Base-by-base conservation (phyloP, 768 basidiomycete genomes). In the Russula sp. region DNA sequence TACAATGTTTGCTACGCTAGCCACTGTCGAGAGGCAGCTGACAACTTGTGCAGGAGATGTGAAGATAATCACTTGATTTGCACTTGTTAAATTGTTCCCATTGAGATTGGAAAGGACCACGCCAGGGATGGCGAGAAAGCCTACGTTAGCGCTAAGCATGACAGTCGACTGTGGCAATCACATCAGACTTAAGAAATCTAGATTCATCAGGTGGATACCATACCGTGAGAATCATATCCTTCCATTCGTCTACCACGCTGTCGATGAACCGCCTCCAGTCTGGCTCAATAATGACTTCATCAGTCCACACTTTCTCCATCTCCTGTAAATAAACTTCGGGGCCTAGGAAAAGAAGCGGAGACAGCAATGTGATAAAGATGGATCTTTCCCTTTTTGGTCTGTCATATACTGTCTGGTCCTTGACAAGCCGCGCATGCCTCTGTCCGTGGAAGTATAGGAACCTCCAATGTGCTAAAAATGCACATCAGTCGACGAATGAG, bases 91-190 rank as follows among this genome's bases (percentile, higher is more conserved):
- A 6, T 1, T 2, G 32, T 4, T 7, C 16, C 36, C 51, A 7
- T 29, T 51, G 16, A 51, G 41, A 36, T 51, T 51, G 2, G 53
- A 42, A 22, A 56, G 16, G 35, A 60, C 10, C 5, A 74, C 69
- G 29, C 68, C 69, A 5, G 72, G 75, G 9, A 75, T 71, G 2
- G 74, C 72, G 16, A 75, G 67, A 53, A 75, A 74, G 18, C 72
- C 70, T 7, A 75, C 70, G 53, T 74, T 71, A 5, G 71, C 74
- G 5, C 66, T 69, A 1, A 75, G 66, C 66, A 74, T 63, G 18
- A 75, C 73, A 1, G 72, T 74, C 0, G 72, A 67, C 73, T 51
- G 22, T 10, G 7, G 7, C 1, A 32, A n/a, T n/a, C 25, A 38
- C 22, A 36, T 62, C 20, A 65, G 39, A 6, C 13, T 13, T 4